Evolutionary conservation across 2,329 filamentous ascomycete species (phyloP).

Genomic region (Akanthomyces uredinophilus): DNA sequence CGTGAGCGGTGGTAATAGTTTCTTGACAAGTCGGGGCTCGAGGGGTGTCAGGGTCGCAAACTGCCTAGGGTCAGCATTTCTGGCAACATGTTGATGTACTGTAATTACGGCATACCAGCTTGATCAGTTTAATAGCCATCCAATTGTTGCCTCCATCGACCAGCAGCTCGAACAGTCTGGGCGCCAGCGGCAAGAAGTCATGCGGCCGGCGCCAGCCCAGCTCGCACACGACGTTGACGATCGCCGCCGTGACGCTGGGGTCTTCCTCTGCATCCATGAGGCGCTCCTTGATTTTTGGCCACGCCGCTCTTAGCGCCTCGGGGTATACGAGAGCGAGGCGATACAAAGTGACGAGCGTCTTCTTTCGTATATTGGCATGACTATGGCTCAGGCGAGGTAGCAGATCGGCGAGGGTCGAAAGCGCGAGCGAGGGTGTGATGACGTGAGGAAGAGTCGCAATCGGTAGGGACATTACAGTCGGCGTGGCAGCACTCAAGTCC

Average conservation of each 20-base stretch:
- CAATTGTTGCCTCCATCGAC: slow-evolving; percentile 95
- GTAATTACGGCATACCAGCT: slow-evolving; percentile 56
- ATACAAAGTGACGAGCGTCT: slow-evolving; percentile 92
- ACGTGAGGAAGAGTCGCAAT: slow-evolving; percentile 90
- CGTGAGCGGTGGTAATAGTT: slow-evolving; percentile 83
- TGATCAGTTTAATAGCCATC: slow-evolving; percentile 99
- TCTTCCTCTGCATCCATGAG: slow-evolving; percentile 88
- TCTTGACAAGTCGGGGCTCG: slow-evolving; percentile 85
- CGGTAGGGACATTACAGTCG: slow-evolving; percentile 76
- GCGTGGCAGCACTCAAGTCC: slow-evolving; percentile 69
- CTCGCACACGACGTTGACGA: slow-evolving; percentile 95
- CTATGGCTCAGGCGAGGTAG: slow-evolving; percentile 83
- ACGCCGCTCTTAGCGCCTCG: slow-evolving; percentile 83
- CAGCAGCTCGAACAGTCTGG: slow-evolving; percentile 84
- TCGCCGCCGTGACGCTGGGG: slow-evolving; percentile 87
- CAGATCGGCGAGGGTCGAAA: slow-evolving; percentile 82
- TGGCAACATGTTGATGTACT: neutral
- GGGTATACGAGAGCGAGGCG: slow-evolving; percentile 93
- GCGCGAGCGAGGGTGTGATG: slow-evolving; percentile 84
- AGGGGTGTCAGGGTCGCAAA: slow-evolving; percentile 92
- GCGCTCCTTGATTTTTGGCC: slow-evolving; percentile 95
- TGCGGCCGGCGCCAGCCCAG: slow-evolving; percentile 89
- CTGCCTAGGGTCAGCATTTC: slow-evolving; percentile 37
- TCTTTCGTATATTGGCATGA: slow-evolving; percentile 81
- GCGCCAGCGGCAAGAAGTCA: slow-evolving; percentile 88